Evolutionary conservation across 495 filamentous ascomycete species (phyloP), one percentile per base, ranked within the genome.

Genomic region (Xylaria palmicola): DNA sequence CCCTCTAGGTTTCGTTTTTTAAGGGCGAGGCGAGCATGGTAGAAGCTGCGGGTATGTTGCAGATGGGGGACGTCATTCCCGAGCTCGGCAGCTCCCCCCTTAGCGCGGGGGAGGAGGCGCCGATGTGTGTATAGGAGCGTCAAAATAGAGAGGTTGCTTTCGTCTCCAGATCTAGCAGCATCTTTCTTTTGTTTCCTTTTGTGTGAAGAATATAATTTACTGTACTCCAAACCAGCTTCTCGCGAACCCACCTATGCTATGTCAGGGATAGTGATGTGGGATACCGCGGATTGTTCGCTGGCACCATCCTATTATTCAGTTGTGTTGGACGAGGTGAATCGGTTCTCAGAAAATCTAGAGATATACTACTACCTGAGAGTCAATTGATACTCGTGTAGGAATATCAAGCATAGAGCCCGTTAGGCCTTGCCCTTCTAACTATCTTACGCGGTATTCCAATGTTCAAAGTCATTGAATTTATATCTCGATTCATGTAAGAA

Each of bases 71-170:
- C 20, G 17, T 13, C 34, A 30, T 48, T 30, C 49, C 40, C 49
- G 39, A 56, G 49, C 50, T 41, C 52, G 64, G 64, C 64, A 62
- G 51, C 51, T 52, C 40, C 56, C 41, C 36, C 49, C 50, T 55
- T 61, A 54, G 39, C 30, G 59, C 59, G 39, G 22, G n/a, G 49
- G 50, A 40, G 50, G 63, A 70, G 50, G 56, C 59, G 62, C 58
- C 62, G 62, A 60, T 68, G 60, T 62, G 56, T 72, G 62, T 64
- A 68, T 65, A 70, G 53, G 63, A 66, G 63, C 70, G 60, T 72
- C 39, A 48, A 69, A 59, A 69, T 60, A 72, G 68, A 72, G 69
- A 71, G 41, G 65, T 73, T 68, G 70, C 65, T 67, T 68, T 63
- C 63, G 41, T 63, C 60, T 62, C 49, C 63, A 39, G 48, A 53